Conservation (phyloP, 345 rosid genomes). For the Aethionema arabicum region DNA sequence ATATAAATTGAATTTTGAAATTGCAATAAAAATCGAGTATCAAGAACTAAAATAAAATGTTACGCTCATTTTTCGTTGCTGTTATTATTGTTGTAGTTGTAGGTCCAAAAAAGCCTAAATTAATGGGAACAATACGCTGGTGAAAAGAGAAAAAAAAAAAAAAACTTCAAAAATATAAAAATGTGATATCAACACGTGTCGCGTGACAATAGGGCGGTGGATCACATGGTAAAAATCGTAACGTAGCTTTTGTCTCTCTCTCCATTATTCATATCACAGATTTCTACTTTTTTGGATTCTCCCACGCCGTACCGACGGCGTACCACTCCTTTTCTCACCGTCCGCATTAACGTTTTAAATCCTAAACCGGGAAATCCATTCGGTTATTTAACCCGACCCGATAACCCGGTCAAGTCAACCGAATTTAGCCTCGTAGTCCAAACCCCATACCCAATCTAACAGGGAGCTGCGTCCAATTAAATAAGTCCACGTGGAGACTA, state of each 20-base stretch:
- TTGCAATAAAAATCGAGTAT: slow-evolving; percentile 11
- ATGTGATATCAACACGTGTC: slow-evolving; percentile 35
- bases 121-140: slow-evolving; percentile 33
- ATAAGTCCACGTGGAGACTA: slow-evolving; percentile 50
- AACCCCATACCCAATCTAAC: slow-evolving; percentile 30
- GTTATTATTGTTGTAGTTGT: background rate
- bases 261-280: slow-evolving; percentile 33
- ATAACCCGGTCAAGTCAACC: slow-evolving; percentile 42
- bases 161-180: slow-evolving; percentile 21
- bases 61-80: background rate
- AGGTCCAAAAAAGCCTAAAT: slow-evolving; percentile 34
- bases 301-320: slow-evolving; percentile 40
- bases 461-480: slow-evolving; percentile 28
- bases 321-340: slow-evolving; percentile 23
- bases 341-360: slow-evolving; percentile 1
- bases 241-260: slow-evolving; percentile 3
- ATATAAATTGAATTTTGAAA: slow-evolving; percentile 9
- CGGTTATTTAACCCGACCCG: slow-evolving; percentile 13
- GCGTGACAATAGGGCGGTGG: slow-evolving; percentile 32
- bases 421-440: slow-evolving; percentile 44
- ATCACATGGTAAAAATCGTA: slow-evolving; percentile 31
- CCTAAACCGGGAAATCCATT: slow-evolving; percentile 9
- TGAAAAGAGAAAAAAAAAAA: slow-evolving; percentile 12
- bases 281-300: slow-evolving; percentile 29
- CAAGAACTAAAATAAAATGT: slow-evolving; percentile 10